Evolutionary conservation across 192 early-diverging fungal species (phyloP), one percentile per base, ranked within the genome.

Genomic region (Linnemannia schmuckeri): DNA sequence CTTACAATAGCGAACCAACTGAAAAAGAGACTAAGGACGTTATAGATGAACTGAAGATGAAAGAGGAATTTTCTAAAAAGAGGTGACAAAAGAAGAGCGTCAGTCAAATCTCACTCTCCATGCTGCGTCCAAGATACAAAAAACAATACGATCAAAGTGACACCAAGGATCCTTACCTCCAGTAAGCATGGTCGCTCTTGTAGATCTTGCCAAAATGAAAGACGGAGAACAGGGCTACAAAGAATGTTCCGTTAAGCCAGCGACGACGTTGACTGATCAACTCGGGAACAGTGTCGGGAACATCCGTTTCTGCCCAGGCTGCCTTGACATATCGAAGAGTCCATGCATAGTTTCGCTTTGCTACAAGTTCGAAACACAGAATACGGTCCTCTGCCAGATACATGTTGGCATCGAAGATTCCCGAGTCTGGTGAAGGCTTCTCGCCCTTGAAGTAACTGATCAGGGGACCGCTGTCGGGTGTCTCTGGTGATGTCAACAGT

Each of bases 1-100:
- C 87, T 81, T 89, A 92, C 91, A 24, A 99, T 88, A 9, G 94
- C 93, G 89, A 99, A 98, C 98, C 98, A 99, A 79, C 93, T 95
- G 89, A 99, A 98, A 40, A 97, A 83, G 80, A 97, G 83, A 81
- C 93, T 94, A 88, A 97, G 92, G 44, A 93, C 89, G 72, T 97
- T 96, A 91, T 99, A 98, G 41, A 95, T 46, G 49, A 96, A 92
- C 89, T 97, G 95, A 66, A 97, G 61, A 46, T 94, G 90, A 77
- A 98, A 91, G 73, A 96, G 82, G 46, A 95, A 61, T 63, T 97
- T 70, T 94, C 93, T 70, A 91, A 15, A 52, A 2, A 52, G 9
- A 33, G 1, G 22, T n/a, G 2, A 75, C 63, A 18, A 13, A 42
- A 22, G 13, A 40, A 2, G 24, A 40, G 24, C 9, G 74, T 75